Conservation (phyloP, 495 filamentous ascomycete genomes). For the Aspergillus cristatus region DNA sequence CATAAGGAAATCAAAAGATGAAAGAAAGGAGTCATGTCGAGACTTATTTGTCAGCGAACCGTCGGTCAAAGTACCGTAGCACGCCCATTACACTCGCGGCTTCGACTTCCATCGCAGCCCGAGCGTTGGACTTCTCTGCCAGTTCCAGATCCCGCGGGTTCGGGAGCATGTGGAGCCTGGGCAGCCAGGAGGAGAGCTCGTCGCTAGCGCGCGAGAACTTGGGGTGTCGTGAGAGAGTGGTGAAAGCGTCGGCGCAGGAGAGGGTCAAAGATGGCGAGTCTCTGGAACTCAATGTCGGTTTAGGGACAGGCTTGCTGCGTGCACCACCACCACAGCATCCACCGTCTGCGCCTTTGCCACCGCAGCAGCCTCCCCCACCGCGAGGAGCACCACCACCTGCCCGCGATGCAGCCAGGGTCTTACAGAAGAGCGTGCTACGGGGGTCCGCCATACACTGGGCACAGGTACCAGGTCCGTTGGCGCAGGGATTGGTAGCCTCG, state of each 20-base stretch:
- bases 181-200: constrained; percentile 66
- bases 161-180: constrained; percentile 56
- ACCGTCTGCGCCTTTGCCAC: constrained; percentile 37
- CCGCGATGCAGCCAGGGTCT: constrained; percentile 62
- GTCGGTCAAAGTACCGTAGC: constrained; percentile 69
- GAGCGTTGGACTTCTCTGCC: constrained; percentile 15
- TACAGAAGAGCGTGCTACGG: constrained; percentile 76
- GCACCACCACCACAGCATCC: constrained; percentile 38
- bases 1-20: constrained; percentile 3
- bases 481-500: constrained; percentile 45
- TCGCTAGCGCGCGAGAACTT: constrained; percentile 69
- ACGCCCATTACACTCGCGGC: constrained; percentile 82
- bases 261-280: constrained; percentile 31
- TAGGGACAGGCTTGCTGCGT: too few species aligned
- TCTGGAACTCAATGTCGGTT: too few species aligned
- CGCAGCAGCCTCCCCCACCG: constrained; percentile 41
- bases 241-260: constrained; percentile 73
- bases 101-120: constrained; percentile 69
- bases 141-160: constrained; percentile 29
- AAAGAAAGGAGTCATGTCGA: neutral
- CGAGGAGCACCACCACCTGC: constrained; percentile 33
- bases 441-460: constrained; percentile 70
- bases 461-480: constrained; percentile 71
- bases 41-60: constrained; percentile 49
- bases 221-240: constrained; percentile 69